Base-by-base conservation (phyloP, 176 grass and related monocot species). In the Aegilops sharonensis region DNA sequence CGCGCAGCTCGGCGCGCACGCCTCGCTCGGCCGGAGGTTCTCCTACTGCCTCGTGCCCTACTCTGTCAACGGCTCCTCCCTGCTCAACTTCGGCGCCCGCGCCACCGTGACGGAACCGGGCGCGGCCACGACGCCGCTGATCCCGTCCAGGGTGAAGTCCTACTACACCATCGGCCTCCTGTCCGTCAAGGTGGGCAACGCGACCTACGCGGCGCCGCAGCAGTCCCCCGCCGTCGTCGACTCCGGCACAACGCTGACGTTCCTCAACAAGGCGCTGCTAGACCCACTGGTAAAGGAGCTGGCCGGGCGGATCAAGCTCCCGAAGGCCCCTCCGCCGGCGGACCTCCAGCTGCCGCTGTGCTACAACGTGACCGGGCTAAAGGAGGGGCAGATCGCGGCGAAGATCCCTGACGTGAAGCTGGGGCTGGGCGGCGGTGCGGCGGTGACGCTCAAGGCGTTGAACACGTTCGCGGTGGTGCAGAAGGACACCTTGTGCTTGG, bases 391-490 rank as follows among this genome's bases (percentile, higher is more conserved):
- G 27, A 14, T 54, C 6, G 36, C 17, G 15, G 64, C 12, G 15
- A 15, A 15, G 20, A 14, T 91, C 31, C 92, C 92, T 1, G 92
- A 94, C 64, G 59, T 94, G 45, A 50, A 75, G 25, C 83, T 94
- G 74, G 37, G 42, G 73, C 82, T 94, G 27, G 83, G 72, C 47
- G 79, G 89, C 13, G 68, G 85, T 1, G 86, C 78, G 9, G 56
- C 43, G 27, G 79, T 87, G 78, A 83, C 83, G 54, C 85, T 93
- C 20, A 62, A 68, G 36, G n/a, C 83, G 18, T 72, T 77, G 79
- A 94, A 91, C 70, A 31, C 87, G 31, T 91, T 84, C 71, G 17
- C 68, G 37, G 0, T 78, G 57, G 59, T 43, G 79, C 13, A 77
- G 64, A 83, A 77, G 43, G 84, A 72, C 17, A 81, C 78, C 68